Conservation (phyloP, 352 stramenopile genomes). For the Lagenidium sp. region DNA sequence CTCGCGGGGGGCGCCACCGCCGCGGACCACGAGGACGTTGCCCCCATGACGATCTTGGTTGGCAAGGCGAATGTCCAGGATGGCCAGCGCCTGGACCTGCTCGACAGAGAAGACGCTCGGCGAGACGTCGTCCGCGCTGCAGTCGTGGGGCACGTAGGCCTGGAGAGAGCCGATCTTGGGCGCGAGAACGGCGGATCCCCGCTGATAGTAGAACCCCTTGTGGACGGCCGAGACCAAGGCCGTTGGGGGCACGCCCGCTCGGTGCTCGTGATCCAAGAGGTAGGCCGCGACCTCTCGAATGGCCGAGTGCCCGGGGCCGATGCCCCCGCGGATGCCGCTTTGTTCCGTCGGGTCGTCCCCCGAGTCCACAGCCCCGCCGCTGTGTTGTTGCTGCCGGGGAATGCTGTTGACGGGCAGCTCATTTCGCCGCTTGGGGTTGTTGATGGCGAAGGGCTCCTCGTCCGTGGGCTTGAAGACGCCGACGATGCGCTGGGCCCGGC, state of each 20-base stretch:
- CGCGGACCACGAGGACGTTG: slow-evolving; percentile 47
- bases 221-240: slow-evolving; percentile 26
- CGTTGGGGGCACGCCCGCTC: slow-evolving; percentile 38
- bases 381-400: neutral
- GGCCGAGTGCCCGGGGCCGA: slow-evolving; percentile 30
- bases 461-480: slow-evolving; percentile 60
- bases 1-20: neutral
- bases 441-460: slow-evolving; percentile 50
- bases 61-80: slow-evolving; percentile 70
- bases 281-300: slow-evolving; percentile 49
- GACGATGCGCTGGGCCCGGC: slow-evolving; percentile 25
- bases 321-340: slow-evolving; percentile 31
- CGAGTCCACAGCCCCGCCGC: slow-evolving; percentile 1
- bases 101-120: slow-evolving; percentile 24
- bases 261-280: slow-evolving; percentile 35
- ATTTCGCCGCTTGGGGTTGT: slow-evolving; percentile 45
- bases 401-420: neutral
- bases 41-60: slow-evolving; percentile 78
- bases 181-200: neutral
- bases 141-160: slow-evolving; percentile 49
- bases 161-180: slow-evolving; percentile 47
- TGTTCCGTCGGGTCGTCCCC: neutral
- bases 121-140: slow-evolving; percentile 51
- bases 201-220: slow-evolving; percentile 22
- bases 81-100: slow-evolving; percentile 60